Percentiles rank a stretch among this genome's conserved stretches.
phyloP scores from a whole-genome alignment of 106 monocot species.

The Narthecium ossifragum region DNA sequence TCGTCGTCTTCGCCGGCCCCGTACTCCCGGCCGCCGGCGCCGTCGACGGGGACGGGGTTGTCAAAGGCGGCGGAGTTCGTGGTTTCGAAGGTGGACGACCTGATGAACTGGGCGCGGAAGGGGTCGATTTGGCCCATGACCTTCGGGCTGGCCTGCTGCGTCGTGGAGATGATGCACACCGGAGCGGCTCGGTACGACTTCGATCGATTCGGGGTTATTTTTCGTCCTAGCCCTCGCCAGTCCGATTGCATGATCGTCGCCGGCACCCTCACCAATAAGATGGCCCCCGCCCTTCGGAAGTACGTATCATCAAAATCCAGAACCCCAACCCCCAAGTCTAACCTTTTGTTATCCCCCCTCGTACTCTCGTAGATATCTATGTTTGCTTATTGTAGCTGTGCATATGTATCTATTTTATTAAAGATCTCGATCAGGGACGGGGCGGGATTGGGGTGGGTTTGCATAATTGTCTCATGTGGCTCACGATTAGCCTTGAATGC shows the following conservation, averaged over 20 bases:
- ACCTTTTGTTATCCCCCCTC: too few relatives aligned
- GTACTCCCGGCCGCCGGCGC: constrained; percentile 39
- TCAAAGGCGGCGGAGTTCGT: constrained; percentile 95
- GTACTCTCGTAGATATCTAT: too few relatives aligned
- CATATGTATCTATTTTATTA: too few relatives aligned
- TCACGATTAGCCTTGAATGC: too few relatives aligned
- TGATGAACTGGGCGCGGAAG: constrained; percentile 88
- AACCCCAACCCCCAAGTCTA: too few relatives aligned
- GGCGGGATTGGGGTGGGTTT: too few relatives aligned
- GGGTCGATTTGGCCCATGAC: constrained; percentile 95
- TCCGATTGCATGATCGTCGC: constrained; percentile 99
- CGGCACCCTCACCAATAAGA: constrained; percentile 90
- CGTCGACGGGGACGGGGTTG: constrained; percentile 46
- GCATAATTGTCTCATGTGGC: too few relatives aligned
- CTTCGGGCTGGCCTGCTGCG: constrained; percentile 97
- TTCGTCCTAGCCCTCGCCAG: constrained; percentile 93
- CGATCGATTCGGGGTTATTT: constrained; percentile 94
- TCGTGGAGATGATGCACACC: constrained; percentile 99
- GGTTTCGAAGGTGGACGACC: constrained; percentile 96
- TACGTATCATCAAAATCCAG: constrained; percentile 14
- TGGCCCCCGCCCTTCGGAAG: constrained; percentile 94
- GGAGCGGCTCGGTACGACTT: constrained; percentile 91
- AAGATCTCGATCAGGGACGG: too few relatives aligned
- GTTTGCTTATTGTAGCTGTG: too few relatives aligned
- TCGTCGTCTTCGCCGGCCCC: constrained; percentile 38